Base-by-base conservation (phyloP, 78 protist genomes). In the Dictyostelium citrinum region DNA sequence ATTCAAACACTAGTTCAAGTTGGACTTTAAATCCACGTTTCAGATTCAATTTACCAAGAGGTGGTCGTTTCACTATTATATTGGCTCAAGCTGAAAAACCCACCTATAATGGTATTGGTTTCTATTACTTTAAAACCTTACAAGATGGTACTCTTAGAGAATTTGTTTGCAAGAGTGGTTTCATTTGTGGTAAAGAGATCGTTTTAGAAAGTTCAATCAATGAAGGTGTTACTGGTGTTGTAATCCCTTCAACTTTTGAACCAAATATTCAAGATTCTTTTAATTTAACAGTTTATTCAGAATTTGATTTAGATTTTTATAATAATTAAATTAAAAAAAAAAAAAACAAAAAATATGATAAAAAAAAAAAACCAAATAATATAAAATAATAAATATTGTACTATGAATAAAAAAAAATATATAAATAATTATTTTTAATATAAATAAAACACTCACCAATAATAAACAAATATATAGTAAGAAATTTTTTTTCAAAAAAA, bases 191-290 rank as follows among this genome's bases (percentile, higher is more conserved):
- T n/a, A 88, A 78, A 67, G 93, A 88, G 49, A 82, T 88, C 24
- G 85, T 88, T 24, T 24, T 88, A 8, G 93, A 88, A 68, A 74
- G 81, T 67, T 4, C 68, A 16, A 14, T 83, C 10, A 31, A 29
- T 45, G 93, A 88, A 33, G 33, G 79, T 5, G 70, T 78, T 14
- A 20, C 51, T 24, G 93, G 93, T 78, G 61, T 82, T 2, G 46
- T 88, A 31, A 24, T 88, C n/a, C 93, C 93, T 29, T 83, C 93
- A 8, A 88, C 93, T 49, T 88, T 88, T 78, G 93, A 88, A 61
- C 72, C 93, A 7, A 83, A 83, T 67, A 78, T 88, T 67, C 93
- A 31, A 79, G 93, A 88, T 67, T 41, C 58, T 67, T 88, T 88
- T 46, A 61, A 45, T 29, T 22, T 88, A 24, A 78, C 71, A 10